Percentiles rank a stretch among this genome's conserved stretches.
phyloP scores from a whole-genome alignment of 495 filamentous ascomycete species.

The Aspergillus coremiiformis region DNA sequence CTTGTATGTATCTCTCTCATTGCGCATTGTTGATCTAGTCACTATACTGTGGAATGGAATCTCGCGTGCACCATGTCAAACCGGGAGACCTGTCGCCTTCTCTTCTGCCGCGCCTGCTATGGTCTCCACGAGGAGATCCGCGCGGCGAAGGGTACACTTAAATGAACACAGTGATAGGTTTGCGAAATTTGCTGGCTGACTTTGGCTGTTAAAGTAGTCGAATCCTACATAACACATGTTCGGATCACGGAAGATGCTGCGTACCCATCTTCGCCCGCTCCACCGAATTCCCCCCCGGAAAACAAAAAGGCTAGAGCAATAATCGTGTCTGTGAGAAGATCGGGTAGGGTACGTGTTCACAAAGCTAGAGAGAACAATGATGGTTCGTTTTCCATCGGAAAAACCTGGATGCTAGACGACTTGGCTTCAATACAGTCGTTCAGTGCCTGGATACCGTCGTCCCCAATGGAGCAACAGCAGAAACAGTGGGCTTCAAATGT shows the following conservation, averaged over 20 bases:
- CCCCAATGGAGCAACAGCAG: conserved; percentile 53
- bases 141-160: neutral
- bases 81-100: neutral
- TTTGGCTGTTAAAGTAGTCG: conserved; percentile 51
- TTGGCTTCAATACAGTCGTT: conserved; percentile 73
- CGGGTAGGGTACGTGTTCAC: conserved; percentile 88
- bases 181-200: conserved; percentile 7
- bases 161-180: neutral
- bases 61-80: neutral
- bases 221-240: conserved; percentile 98
- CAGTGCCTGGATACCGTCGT: conserved; percentile 43
- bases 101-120: neutral
- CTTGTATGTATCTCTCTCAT: conserved; percentile 47
- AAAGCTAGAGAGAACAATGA: conserved; percentile 94
- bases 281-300: conserved; percentile 57
- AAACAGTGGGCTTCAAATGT: conserved; percentile 70
- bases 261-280: conserved; percentile 79
- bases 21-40: neutral
- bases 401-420: conserved; percentile 94
- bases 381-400: conserved; percentile 92
- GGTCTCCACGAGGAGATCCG: neutral
- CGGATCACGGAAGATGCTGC: conserved; percentile 76
- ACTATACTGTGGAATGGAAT: neutral
- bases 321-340: conserved; percentile 84
- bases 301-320: conserved; percentile 87